Conservation (phyloP, 2,329 filamentous ascomycete genomes). For the Claviceps sp. region DNA sequence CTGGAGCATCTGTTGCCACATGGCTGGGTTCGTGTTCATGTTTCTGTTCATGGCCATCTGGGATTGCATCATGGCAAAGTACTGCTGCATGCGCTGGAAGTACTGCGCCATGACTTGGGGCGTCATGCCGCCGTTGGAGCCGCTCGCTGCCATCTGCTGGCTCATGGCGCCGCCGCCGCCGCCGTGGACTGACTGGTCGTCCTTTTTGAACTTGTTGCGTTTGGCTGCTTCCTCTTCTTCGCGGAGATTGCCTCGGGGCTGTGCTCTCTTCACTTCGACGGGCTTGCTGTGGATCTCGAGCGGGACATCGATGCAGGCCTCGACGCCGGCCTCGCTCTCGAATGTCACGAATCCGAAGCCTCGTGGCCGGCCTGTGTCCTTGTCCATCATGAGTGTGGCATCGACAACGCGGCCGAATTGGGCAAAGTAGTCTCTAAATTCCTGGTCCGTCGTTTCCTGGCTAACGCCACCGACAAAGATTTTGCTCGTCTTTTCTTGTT, state of each 20-base stretch:
- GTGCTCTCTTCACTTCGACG: slow-evolving; percentile 96
- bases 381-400: slow-evolving; percentile 99
- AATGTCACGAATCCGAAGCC: slow-evolving; percentile 98
- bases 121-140: slow-evolving; percentile 60
- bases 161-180: slow-evolving; percentile 19
- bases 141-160: slow-evolving; percentile 25
- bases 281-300: slow-evolving; percentile 90
- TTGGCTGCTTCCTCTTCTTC: slow-evolving; percentile 70
- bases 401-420: slow-evolving; percentile 94
- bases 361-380: slow-evolving; percentile 91
- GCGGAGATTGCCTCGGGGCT: slow-evolving; percentile 84
- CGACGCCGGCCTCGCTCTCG: slow-evolving; percentile 88
- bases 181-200: slow-evolving; percentile 20
- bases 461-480: slow-evolving; percentile 97
- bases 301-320: slow-evolving; percentile 71
- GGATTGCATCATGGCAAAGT: slow-evolving; percentile 89
- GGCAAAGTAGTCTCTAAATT: slow-evolving; percentile 94
- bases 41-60: slow-evolving; percentile 75
- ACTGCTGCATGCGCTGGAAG: slow-evolving; percentile 97
- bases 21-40: slow-evolving; percentile 60
- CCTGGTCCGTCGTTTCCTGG: slow-evolving; percentile 90
- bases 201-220: slow-evolving; percentile 48
- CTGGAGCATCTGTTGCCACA: slow-evolving; percentile 65
- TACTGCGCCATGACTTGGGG: slow-evolving; percentile 98
- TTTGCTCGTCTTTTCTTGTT: slow-evolving; percentile 96